Evolutionary conservation across 164 flowering plant species (phyloP), one percentile per base, ranked within the genome.

Genomic region (Berberis thunbergii): DNA sequence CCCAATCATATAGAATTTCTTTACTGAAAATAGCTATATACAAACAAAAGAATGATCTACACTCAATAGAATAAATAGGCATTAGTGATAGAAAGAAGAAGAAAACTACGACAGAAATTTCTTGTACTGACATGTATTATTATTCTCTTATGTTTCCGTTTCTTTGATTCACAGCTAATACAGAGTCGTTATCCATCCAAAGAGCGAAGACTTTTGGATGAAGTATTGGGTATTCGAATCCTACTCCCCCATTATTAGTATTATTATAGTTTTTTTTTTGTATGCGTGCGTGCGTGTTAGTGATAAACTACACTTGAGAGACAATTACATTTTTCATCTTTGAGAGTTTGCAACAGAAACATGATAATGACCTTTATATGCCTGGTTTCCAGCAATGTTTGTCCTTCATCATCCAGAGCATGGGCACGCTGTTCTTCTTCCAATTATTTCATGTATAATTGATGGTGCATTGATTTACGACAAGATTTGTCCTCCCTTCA

Each of bases 351-450:
- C 26, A 26, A 26, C 26, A 26, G 26, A 26, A 26, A 26, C 26
- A 26, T 26, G 26, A 26, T 26, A 26, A 26, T 26, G 26, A 26
- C 26, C 26, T 26, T 26, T 26, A 26, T 26, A 26, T 26, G 8
- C 42, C 62, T 55, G 7, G 57, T 61, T 54, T 73, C 60, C 97
- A 93, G 98, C 98, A 12, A 93, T 71, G 50, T 93, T 93, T 86
- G 98, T 93, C 67, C 97, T 90, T 69, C 90, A 93, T 76, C 98
- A 93, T 75, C 98, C 98, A 53, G 98, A 93, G 81, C 96, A 93
- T 73, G 98, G 97, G 63, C 96, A 90, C 69, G 86, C 96, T 74
- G 98, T 90, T 67, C 73, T 90, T 69, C 97, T 81, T 73, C 98
- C 97, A 67, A 86, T 93, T 60, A 89, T 93, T 70, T 89, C 98